Evolutionary conservation across 306 rosid genomes (phyloP).

Genomic region (Vigna radiata): DNA sequence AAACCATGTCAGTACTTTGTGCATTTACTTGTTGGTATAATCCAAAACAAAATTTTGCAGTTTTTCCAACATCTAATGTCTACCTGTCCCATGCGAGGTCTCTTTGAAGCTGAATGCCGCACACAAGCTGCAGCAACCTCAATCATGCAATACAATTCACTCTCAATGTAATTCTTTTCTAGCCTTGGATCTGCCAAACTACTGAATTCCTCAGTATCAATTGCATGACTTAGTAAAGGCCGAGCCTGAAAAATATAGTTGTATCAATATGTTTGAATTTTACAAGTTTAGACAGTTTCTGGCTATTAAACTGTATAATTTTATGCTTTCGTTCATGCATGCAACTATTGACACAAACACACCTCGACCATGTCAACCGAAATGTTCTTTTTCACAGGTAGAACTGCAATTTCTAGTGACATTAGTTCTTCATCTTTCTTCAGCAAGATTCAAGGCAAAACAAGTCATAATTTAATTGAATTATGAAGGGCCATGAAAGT

Average conservation of each 20-base stretch:
- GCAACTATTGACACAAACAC: slow-evolving; percentile 16
- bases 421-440: slow-evolving; percentile 14
- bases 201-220: slow-evolving; percentile 65
- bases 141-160: slow-evolving; percentile 78
- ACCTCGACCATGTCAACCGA: not conserved
- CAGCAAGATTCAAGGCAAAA: slow-evolving; percentile 1
- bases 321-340: slow-evolving; percentile 7
- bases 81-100: slow-evolving; percentile 98
- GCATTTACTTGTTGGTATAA: slow-evolving; percentile 6
- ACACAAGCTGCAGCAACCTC: slow-evolving; percentile 88
- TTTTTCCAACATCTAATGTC: slow-evolving; percentile 30
- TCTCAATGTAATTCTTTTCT: slow-evolving; percentile 63
- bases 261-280: slow-evolving; percentile 19
- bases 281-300: slow-evolving; percentile 29
- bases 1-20: slow-evolving; percentile 24
- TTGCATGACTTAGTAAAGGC: slow-evolving; percentile 70
- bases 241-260: slow-evolving; percentile 71
- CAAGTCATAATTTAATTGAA: slow-evolving; percentile 19
- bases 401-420: not conserved
- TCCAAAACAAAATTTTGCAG: not conserved
- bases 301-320: not conserved
- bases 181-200: slow-evolving; percentile 76
- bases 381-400: not conserved
- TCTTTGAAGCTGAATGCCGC: slow-evolving; percentile 76
- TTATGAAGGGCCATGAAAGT: slow-evolving; percentile 16